Percentiles rank a stretch among this genome's conserved stretches.
Evolutionary conservation across 2,329 filamentous ascomycete species (phyloP).

Genomic region (Fusarium incarnatum): DNA sequence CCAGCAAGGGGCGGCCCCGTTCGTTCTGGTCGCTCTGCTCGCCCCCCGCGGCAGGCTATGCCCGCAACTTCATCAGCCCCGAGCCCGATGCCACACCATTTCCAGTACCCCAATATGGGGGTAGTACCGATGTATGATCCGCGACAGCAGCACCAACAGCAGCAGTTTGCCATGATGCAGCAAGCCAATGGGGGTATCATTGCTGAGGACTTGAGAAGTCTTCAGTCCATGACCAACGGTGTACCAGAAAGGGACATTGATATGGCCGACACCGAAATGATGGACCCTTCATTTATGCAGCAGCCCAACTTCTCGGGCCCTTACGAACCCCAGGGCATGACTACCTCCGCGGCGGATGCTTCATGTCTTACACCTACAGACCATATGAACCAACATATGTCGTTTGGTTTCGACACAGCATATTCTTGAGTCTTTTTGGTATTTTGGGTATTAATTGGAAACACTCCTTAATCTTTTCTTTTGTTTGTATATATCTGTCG

Average conservation of each 20-base stretch:
- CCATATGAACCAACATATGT: conserved; percentile 30
- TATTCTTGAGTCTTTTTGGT: conserved; percentile 9
- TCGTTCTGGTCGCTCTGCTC: conserved; percentile 48
- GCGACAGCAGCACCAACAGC: conserved; percentile 46
- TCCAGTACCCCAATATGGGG: conserved; percentile 41
- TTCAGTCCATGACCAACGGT: conserved; percentile 50
- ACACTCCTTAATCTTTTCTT: conserved; percentile 18
- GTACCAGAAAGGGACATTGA: conserved; percentile 51
- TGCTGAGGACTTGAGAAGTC: conserved; percentile 52
- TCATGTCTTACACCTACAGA: conserved; percentile 40
- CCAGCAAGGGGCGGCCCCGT: conserved; percentile 46
- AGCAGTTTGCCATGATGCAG: conserved; percentile 48
- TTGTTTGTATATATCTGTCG: conserved; percentile 13
- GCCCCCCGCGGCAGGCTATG: conserved; percentile 45
- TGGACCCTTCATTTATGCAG: conserved; percentile 45
- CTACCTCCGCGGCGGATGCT: conserved; percentile 37
- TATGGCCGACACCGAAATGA: conserved; percentile 52
- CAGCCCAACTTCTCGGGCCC: conserved; percentile 38
- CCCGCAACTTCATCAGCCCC: conserved; percentile 28
- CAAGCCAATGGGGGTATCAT: conserved; percentile 50
- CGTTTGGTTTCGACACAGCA: conserved; percentile 30
- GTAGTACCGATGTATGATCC: conserved; percentile 45
- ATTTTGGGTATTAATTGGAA: background rate
- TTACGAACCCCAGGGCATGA: conserved; percentile 41
- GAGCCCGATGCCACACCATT: conserved; percentile 40